These are phyloP conservation scores for Ascochyta koolunga DNA, from an alignment of 2,329 filamentous ascomycete species.

Conservation along the genomic window DNA sequence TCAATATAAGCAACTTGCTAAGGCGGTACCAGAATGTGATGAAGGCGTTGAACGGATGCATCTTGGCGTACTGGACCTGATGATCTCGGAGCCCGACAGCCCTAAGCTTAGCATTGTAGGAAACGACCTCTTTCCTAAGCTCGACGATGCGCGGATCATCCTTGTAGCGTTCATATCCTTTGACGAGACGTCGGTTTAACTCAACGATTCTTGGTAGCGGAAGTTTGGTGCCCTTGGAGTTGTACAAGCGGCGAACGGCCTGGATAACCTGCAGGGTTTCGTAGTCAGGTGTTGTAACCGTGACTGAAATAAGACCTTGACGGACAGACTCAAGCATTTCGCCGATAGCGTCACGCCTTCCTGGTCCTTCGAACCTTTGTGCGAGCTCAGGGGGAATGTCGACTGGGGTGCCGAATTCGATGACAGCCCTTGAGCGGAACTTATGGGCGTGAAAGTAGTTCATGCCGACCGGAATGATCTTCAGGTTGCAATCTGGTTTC, in stretches of 20 bases:
- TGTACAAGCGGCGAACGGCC: slow-evolving; percentile 90
- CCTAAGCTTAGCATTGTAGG: slow-evolving; percentile 86
- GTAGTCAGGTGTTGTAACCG: slow-evolving; percentile 90
- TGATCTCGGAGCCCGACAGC: slow-evolving; percentile 90
- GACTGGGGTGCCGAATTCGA: slow-evolving; percentile 91
- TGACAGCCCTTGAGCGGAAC: slow-evolving; percentile 92
- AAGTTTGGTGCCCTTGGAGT: slow-evolving; percentile 90
- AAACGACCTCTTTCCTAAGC: slow-evolving; percentile 75
- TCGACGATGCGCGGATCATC: slow-evolving; percentile 82
- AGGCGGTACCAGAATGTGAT: slow-evolving; percentile 80
- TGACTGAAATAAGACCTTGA: slow-evolving; percentile 83
- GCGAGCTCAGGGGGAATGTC: slow-evolving; percentile 84
- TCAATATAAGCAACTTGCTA: slow-evolving; percentile 75
- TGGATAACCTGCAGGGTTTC: slow-evolving; percentile 91
- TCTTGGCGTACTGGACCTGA: slow-evolving; percentile 89
- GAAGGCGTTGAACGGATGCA: slow-evolving; percentile 77
- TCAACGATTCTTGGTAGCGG: slow-evolving; percentile 92
- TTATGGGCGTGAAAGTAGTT: slow-evolving; percentile 99
- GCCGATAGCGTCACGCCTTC: slow-evolving; percentile 80
- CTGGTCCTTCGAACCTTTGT: slow-evolving; percentile 77
- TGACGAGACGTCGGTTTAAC: slow-evolving; percentile 86
- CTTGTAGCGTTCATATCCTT: slow-evolving; percentile 92
- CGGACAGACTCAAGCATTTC: slow-evolving; percentile 86
- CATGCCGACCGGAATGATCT: slow-evolving; percentile 97
- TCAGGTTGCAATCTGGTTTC: slow-evolving; percentile 84